phyloP scores from a whole-genome alignment of 257 asterid species.

The Solanum microdontum region DNA sequence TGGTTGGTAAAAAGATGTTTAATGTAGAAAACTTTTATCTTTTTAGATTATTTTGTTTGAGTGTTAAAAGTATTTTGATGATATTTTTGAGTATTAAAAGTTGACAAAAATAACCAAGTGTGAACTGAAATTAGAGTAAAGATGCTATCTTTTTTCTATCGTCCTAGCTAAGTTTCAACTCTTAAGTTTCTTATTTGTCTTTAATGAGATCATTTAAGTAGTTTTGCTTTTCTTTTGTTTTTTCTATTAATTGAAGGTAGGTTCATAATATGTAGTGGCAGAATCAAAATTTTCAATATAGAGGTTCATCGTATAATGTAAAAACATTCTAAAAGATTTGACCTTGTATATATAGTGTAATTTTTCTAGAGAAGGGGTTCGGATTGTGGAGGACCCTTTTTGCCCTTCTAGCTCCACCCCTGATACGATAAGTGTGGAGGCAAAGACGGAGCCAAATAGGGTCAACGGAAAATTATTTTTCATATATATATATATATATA shows the following conservation, averaged over 20 bases:
- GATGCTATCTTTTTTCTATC: background rate
- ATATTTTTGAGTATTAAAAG: background rate
- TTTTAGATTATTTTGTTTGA: background rate
- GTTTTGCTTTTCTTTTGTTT: background rate
- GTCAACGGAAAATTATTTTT: background rate
- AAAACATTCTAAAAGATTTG: background rate
- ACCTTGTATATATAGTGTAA: background rate
- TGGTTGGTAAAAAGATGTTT: background rate
- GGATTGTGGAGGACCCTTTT: background rate
- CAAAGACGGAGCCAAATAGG: background rate
- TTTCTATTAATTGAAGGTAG: background rate
- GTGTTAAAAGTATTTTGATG: background rate
- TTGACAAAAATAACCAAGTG: background rate
- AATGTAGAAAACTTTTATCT: background rate
- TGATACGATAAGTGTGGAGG: background rate
- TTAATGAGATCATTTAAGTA: background rate
- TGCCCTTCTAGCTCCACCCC: background rate
- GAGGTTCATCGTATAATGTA: background rate
- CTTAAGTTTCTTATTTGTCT: background rate
- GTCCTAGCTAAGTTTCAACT: background rate
- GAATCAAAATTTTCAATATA: background rate
- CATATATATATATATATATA: too few relatives aligned
- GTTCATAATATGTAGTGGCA: background rate
- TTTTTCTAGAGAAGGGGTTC: background rate
- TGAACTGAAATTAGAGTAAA: background rate